Evolutionary conservation across 2,329 filamentous ascomycete species (phyloP).

Genomic region (Colletotrichum limetticola): DNA sequence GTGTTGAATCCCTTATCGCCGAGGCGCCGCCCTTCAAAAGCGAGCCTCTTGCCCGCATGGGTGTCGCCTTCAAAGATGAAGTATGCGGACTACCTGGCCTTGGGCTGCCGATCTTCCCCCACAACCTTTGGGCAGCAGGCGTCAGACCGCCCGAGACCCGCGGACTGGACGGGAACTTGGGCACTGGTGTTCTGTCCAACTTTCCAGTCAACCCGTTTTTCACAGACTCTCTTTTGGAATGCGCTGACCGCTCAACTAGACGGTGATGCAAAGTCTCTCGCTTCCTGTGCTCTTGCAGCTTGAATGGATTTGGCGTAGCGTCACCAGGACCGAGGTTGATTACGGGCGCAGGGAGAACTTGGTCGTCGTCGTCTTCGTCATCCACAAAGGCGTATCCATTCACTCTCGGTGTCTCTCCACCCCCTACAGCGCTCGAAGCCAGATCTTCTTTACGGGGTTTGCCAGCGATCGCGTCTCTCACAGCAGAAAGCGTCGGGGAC

Average conservation of each 20-base stretch:
- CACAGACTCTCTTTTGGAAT: constrained; percentile 73
- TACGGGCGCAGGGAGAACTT: constrained; percentile 45
- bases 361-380: constrained; percentile 71
- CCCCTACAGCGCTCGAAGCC: constrained; percentile 66
- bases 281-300: constrained; percentile 77
- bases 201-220: constrained; percentile 70
- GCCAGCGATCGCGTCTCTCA: constrained; percentile 86
- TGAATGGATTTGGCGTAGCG: constrained; percentile 81
- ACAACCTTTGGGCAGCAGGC: constrained; percentile 77
- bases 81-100: constrained; percentile 50
- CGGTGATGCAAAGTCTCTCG: constrained; percentile 85
- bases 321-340: constrained; percentile 70
- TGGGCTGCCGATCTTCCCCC: constrained; percentile 65
- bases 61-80: constrained; percentile 50
- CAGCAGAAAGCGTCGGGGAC: constrained; percentile 85
- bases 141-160: constrained; percentile 70
- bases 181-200: constrained; percentile 69
- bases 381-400: constrained; percentile 97
- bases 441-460: constrained; percentile 70
- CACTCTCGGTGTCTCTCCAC: constrained; percentile 85
- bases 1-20: constrained; percentile 29
- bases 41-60: constrained; percentile 51
- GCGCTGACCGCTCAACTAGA: constrained; percentile 85
- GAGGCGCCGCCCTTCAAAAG: constrained; percentile 47
- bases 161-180: constrained; percentile 76